Conservation (phyloP, 352 stramenopile species). For the Phytophthora ohioensis region DNA sequence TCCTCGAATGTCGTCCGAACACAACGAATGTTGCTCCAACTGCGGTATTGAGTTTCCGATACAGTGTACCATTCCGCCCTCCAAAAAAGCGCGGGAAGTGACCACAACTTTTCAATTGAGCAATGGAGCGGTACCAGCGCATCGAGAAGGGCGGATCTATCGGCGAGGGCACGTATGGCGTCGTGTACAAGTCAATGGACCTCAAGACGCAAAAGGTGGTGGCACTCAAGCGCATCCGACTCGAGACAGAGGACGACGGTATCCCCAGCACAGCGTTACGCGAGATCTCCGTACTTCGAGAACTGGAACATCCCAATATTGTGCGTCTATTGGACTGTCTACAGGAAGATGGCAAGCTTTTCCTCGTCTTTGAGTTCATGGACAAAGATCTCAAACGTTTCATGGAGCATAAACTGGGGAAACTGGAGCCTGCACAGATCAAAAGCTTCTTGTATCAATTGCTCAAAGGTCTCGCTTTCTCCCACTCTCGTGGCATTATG, state of each 20-base stretch:
- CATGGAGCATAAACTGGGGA: constrained; percentile 92
- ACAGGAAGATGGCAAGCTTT: constrained; percentile 96
- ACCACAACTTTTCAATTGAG: constrained; percentile 1
- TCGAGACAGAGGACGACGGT: constrained; percentile 99
- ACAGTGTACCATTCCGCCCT: not conserved
- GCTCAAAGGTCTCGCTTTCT: constrained; percentile 88
- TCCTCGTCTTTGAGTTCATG: constrained; percentile 99
- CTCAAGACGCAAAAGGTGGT: constrained; percentile 92
- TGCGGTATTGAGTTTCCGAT: not conserved
- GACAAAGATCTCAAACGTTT: constrained; percentile 98
- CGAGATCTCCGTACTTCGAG: constrained; percentile 98
- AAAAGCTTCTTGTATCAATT: constrained; percentile 90
- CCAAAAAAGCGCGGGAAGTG: constrained; percentile 36
- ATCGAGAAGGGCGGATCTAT: constrained; percentile 94
- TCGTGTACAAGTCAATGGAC: constrained; percentile 97
- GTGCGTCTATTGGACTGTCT: constrained; percentile 96
- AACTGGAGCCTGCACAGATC: constrained; percentile 63
- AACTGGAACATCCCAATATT: constrained; percentile 99
- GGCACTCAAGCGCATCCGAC: constrained; percentile 96
- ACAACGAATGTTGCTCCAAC: not conserved
- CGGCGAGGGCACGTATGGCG: constrained; percentile 97
- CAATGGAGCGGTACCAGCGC: constrained; percentile 92
- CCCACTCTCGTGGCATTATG: constrained; percentile 89
- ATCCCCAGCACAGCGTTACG: constrained; percentile 98
- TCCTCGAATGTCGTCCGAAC: constrained; percentile 1